phyloP scores from a whole-genome alignment of 2,329 filamentous ascomycete species.

The Fusarium nelsonii region DNA sequence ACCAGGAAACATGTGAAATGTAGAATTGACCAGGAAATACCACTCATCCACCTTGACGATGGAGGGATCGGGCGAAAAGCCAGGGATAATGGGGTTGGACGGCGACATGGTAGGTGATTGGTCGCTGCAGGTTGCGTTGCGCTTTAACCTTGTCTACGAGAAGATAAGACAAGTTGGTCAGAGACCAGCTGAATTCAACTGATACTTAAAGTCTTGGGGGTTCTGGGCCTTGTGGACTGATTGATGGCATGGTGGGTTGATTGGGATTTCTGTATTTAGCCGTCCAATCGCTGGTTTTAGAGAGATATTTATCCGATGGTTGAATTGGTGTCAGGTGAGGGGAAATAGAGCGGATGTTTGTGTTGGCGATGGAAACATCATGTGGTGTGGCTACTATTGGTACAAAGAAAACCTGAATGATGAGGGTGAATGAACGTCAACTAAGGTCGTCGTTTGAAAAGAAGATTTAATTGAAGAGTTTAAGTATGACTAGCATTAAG shows the following conservation, averaged over 20 bases:
- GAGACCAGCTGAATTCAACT: not conserved
- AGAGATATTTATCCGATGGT: not conserved
- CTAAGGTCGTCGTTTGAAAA: no score
- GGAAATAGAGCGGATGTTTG: not conserved
- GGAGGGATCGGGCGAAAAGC: constrained; percentile 25
- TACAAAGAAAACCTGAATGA: no score
- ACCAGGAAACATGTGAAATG: constrained; percentile 27
- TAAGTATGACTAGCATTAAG: no score
- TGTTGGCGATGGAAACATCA: no score
- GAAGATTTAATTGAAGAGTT: no score
- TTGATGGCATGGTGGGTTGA: not conserved
- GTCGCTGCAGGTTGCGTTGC: not conserved
- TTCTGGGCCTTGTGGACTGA: not conserved
- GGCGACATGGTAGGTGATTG: constrained; percentile 11
- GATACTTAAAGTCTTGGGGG: constrained; percentile 10
- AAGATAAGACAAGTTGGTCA: not conserved
- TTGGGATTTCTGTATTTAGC: not conserved
- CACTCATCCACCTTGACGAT: constrained; percentile 23
- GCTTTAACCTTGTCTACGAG: not conserved
- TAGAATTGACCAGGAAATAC: constrained; percentile 28
- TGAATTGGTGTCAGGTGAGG: not conserved
- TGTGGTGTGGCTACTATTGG: no score
- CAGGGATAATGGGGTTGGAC: constrained; percentile 24
- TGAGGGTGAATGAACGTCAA: no score
- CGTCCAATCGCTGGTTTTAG: constrained; percentile 4